Base-by-base conservation (phyloP, 345 rosid species). In the Populus euphratica region DNA sequence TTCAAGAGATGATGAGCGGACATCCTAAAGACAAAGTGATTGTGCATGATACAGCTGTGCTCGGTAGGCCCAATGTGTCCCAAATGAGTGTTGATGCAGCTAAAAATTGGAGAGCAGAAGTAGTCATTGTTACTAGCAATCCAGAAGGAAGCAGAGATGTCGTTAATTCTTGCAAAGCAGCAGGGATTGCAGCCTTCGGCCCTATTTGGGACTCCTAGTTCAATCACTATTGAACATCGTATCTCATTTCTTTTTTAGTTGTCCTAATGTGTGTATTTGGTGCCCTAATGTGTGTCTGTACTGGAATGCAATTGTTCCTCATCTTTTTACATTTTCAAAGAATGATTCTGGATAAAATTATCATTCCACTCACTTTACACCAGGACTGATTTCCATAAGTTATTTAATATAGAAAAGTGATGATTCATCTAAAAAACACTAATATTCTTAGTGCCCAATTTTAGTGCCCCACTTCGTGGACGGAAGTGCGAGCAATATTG, bases 151-250 rank as follows among this genome's bases (percentile, higher is more conserved):
- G 97, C 80, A 84, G 91, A 77, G 94, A 92, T 39, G 92, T 92
- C 50, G 93, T 92, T 33, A 78, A 87, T 77, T 85, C 93, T 0
- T 92, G 96, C 85, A 91, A 90, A 73, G 83, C 73, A 29, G 79
- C 86, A 2, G 87, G 92, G 68, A 82, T 92, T 69, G 82, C 96
- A 3, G 93, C 94, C 17, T 94, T 92, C 72, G 97, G 96, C 77
- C 98, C 97, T n/a, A 92, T 91, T 76, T 94, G 96, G 97, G 97
- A 92, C 81, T 92, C 98, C 21, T 92, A 86, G 72, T 31, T 59
- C 10, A 76, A 25, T 3, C n/a, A 33, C 18, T 8, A 0, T 7
- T 31, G 20, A 29, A 17, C 50, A 2, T 41, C 11, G 2, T 20
- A 4, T 41, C 23, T 39, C 16, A 8, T 6, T 63, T 63, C 6